These are phyloP conservation scores for Oryza meyeriana DNA, from an alignment of 176 grass and related monocot genomes.

Conservation along the genomic window DNA sequence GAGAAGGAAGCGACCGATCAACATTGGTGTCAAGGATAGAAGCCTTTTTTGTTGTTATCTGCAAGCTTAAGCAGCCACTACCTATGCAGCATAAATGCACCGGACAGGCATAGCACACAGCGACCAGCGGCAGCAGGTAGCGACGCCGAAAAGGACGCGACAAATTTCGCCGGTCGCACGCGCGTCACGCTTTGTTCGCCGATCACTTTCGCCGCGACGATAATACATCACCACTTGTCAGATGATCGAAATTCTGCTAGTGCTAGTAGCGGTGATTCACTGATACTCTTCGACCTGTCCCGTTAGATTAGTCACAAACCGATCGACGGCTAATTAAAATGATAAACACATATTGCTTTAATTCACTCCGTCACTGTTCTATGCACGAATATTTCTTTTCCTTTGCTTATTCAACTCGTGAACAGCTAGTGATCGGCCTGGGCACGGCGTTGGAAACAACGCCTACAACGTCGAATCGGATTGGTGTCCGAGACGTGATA, in stretches of 20 bases:
- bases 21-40: background rate
- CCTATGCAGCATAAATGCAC: background rate
- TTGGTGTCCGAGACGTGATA: background rate
- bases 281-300: background rate
- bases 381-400: background rate
- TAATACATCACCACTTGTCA: background rate
- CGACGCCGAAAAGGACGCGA: conserved; percentile 1
- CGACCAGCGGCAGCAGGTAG: background rate
- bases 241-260: background rate
- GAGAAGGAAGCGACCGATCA: background rate
- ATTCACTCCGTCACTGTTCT: background rate
- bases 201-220: conserved; percentile 12
- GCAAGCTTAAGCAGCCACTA: background rate
- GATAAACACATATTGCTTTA: background rate
- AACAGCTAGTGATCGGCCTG: background rate
- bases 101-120: background rate
- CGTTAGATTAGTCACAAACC: background rate
- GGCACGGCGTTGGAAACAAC: background rate
- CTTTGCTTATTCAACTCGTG: background rate
- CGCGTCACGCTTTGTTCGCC: conserved; percentile 23
- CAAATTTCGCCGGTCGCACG: background rate
- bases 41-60: background rate
- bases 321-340: background rate
- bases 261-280: background rate
- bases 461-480: background rate